These are phyloP conservation scores for Syncephalastrum contaminatum DNA, from an alignment of 371 early-diverging fungal species.

Conservation along the genomic window DNA sequence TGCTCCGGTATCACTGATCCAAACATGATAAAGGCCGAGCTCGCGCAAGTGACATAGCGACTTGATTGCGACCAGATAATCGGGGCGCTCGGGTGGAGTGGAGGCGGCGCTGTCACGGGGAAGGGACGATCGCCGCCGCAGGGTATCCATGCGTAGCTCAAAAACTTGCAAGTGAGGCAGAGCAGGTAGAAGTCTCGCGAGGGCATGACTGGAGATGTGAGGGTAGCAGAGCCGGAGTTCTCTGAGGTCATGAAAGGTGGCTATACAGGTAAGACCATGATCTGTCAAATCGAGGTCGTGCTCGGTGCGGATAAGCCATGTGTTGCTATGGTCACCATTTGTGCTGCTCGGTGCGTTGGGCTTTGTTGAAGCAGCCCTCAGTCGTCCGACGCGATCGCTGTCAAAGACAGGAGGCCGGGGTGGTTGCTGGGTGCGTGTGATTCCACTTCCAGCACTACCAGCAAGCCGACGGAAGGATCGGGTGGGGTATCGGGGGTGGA, in stretches of 20 bases:
- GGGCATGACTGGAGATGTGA: conserved; percentile 3
- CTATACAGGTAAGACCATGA: conserved; percentile 1
- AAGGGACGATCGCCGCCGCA: conserved; percentile 2
- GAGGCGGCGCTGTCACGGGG: background rate
- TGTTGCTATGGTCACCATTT: background rate
- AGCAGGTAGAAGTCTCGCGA: conserved; percentile 10
- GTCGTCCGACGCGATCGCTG: background rate
- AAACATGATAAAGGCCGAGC: conserved; percentile 9
- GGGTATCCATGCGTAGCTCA: conserved; percentile 18
- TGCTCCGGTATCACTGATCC: conserved; percentile 11
- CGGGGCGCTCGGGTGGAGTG: too few species aligned
- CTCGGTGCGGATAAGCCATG: conserved; percentile 13
- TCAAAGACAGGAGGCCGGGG: background rate
- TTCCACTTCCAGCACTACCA: background rate
- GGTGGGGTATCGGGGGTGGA: conserved; percentile 24
- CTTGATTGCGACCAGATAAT: background rate
- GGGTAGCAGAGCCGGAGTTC: conserved; percentile 23
- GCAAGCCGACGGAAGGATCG: background rate
- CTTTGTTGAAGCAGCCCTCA: background rate
- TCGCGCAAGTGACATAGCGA: conserved; percentile 5
- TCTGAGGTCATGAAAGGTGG: conserved; percentile 9
- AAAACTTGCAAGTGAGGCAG: conserved; percentile 11
- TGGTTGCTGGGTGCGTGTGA: background rate
- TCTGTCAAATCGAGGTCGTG: conserved; percentile 14
- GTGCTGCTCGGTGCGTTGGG: background rate